Conservation (phyloP, 2,329 filamentous ascomycete species). For the Aquanectria penicillioides region DNA sequence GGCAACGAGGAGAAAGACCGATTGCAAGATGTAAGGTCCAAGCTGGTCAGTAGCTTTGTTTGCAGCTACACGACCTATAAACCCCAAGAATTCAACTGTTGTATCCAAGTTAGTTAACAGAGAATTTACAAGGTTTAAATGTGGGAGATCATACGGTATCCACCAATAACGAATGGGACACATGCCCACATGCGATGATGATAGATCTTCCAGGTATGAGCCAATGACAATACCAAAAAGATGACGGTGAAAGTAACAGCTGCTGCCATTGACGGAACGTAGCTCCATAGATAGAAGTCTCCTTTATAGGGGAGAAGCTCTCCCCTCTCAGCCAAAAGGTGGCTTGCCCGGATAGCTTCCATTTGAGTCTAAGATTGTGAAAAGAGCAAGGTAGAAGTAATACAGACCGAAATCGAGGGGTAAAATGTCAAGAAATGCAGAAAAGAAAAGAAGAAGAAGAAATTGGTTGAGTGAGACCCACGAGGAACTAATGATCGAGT, state of each 20-base stretch:
- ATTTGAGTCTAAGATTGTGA: no score
- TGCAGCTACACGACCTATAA: slow-evolving; percentile 38
- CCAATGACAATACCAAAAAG: slow-evolving; percentile 49
- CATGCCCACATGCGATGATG: slow-evolving; percentile 57
- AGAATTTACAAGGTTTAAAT: background rate
- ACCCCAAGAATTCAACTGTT: slow-evolving; percentile 51
- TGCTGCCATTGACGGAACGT: slow-evolving; percentile 52
- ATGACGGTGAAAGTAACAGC: slow-evolving; percentile 54
- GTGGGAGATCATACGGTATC: slow-evolving; percentile 46
- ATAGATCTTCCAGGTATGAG: slow-evolving; percentile 51
- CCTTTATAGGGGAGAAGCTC: slow-evolving; percentile 24
- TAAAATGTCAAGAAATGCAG: no score
- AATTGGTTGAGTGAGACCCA: no score
- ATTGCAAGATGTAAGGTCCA: slow-evolving; percentile 45
- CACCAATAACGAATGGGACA: slow-evolving; percentile 52
- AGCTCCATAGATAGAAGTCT: slow-evolving; percentile 45
- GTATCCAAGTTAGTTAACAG: slow-evolving; percentile 31
- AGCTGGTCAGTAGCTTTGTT: slow-evolving; percentile 34
- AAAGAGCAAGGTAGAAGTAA: no score
- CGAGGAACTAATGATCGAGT: no score
- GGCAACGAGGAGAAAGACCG: slow-evolving; percentile 45
- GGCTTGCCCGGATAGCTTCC: no score
- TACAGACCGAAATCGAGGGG: no score
- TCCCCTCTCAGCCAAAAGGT: no score
- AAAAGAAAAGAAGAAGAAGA: no score